Percentiles rank a stretch among this genome's conserved stretches.
These are phyloP conservation scores for Rosa lucieae DNA, from an alignment of 306 rosid species.

Conservation along the genomic window DNA sequence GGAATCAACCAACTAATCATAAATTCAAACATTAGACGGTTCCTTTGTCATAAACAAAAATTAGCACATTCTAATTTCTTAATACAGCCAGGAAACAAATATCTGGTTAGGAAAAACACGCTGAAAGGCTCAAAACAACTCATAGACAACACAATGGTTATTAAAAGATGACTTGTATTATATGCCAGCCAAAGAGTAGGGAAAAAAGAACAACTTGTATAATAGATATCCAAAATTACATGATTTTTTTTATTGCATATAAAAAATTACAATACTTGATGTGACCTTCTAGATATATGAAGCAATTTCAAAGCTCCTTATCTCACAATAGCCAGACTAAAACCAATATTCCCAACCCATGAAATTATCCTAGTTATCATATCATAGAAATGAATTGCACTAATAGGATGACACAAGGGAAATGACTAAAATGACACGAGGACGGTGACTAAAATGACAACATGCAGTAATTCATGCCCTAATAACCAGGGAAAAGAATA, in stretches of 20 bases:
- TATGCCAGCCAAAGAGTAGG: too few species aligned
- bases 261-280: background rate
- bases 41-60: too few species aligned
- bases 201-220: background rate
- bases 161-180: too few species aligned
- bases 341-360: background rate
- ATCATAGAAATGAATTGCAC: background rate
- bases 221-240: background rate
- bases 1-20: too few species aligned
- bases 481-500: background rate
- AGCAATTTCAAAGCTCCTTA: background rate
- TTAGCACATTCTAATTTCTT: too few species aligned
- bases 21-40: too few species aligned
- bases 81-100: too few species aligned
- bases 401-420: background rate
- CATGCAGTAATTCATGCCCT: slow-evolving; percentile 1
- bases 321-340: background rate
- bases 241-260: background rate
- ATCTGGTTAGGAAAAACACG: too few species aligned
- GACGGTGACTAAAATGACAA: background rate
- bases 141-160: too few species aligned
- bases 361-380: background rate
- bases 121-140: too few species aligned
- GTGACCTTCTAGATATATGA: background rate
- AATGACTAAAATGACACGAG: background rate